phyloP scores from a whole-genome alignment of 352 stramenopile genomes.

The Phytophthora ramorum region DNA sequence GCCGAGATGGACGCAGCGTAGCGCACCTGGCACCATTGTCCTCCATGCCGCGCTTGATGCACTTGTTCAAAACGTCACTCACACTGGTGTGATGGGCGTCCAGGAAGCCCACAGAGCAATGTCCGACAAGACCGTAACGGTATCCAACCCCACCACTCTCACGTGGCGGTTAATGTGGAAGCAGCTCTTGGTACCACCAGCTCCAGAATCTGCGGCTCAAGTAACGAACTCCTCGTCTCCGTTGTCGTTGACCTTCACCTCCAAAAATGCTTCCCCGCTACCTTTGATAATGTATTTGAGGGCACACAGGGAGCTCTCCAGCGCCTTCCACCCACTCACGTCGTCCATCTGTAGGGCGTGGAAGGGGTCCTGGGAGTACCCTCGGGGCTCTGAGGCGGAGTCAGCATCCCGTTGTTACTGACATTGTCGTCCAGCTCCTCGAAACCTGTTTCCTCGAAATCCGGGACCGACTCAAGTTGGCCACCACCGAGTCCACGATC shows the following conservation, averaged over 20 bases:
- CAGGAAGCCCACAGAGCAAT: constrained; percentile 51
- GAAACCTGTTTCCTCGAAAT: constrained; percentile 83
- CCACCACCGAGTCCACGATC: constrained; percentile 80
- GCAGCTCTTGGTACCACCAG: constrained; percentile 78
- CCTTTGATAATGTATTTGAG: constrained; percentile 88
- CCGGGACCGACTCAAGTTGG: constrained; percentile 79
- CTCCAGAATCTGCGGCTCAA: constrained; percentile 71
- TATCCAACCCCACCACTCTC: constrained; percentile 86
- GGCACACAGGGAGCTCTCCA: constrained; percentile 93
- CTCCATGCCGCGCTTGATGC: constrained; percentile 84
- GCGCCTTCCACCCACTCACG: constrained; percentile 96
- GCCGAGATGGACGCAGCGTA: constrained; percentile 94
- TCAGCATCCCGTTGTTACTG: constrained; percentile 81
- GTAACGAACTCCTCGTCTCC: constrained; percentile 54
- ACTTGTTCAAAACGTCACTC: constrained; percentile 63
- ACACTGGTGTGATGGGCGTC: constrained; percentile 46
- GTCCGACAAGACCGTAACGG: constrained; percentile 74
- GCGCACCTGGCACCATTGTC: constrained; percentile 98
- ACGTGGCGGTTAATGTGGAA: constrained; percentile 97
- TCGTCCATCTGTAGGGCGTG: constrained; percentile 93
- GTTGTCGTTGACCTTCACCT: constrained; percentile 13
- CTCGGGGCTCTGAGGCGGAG: constrained; percentile 64
- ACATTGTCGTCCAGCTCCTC: constrained; percentile 85
- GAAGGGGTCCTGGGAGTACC: constrained; percentile 73
- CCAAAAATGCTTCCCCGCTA: constrained; percentile 75